Evolutionary conservation across 176 grass and related monocot genomes (phyloP).

Genomic region (sorghum (Sorghum bicolor)): DNA sequence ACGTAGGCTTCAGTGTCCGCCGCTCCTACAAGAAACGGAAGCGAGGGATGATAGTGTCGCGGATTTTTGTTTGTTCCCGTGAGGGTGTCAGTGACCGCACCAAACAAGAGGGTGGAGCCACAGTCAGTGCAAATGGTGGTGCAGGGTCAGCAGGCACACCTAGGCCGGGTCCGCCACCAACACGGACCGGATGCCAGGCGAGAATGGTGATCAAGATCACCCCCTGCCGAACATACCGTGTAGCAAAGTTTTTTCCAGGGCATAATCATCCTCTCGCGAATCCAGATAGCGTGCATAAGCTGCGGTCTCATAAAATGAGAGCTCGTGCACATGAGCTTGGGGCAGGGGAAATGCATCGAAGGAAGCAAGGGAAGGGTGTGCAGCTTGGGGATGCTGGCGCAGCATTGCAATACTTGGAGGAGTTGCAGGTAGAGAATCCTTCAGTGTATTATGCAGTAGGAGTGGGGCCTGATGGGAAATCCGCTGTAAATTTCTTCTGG

Average conservation of each 20-base stretch:
- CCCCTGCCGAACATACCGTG: conserved; percentile 65
- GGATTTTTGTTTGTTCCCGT: conserved; percentile 78
- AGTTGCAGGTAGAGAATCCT: conserved; percentile 62
- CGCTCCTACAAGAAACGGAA: conserved; percentile 83
- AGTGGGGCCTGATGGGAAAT: conserved; percentile 48
- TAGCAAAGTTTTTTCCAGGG: conserved; percentile 52
- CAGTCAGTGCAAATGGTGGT: conserved; percentile 25
- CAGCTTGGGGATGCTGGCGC: conserved; percentile 67
- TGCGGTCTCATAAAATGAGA: conserved; percentile 74
- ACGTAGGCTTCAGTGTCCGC: conserved; percentile 72
- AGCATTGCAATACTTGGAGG: conserved; percentile 65
- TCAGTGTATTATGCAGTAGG: conserved; percentile 64
- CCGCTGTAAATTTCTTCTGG: conserved; percentile 78
- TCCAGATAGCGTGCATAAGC: conserved; percentile 59
- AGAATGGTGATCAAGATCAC: conserved; percentile 81
- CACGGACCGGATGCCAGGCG: conserved; percentile 69
- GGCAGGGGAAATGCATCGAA: conserved; percentile 46
- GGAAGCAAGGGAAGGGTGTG: conserved; percentile 60
- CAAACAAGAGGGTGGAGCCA: conserved; percentile 36
- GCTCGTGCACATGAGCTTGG: conserved; percentile 54
- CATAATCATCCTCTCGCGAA: conserved; percentile 73
- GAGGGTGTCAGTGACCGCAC: conserved; percentile 63
- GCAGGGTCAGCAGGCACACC: conserved; percentile 33
- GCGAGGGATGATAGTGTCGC: conserved; percentile 55
- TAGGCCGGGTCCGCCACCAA: conserved; percentile 65